Evolutionary conservation across 2,329 filamentous ascomycete genomes (phyloP).

Genomic region (Penicillium sp.): DNA sequence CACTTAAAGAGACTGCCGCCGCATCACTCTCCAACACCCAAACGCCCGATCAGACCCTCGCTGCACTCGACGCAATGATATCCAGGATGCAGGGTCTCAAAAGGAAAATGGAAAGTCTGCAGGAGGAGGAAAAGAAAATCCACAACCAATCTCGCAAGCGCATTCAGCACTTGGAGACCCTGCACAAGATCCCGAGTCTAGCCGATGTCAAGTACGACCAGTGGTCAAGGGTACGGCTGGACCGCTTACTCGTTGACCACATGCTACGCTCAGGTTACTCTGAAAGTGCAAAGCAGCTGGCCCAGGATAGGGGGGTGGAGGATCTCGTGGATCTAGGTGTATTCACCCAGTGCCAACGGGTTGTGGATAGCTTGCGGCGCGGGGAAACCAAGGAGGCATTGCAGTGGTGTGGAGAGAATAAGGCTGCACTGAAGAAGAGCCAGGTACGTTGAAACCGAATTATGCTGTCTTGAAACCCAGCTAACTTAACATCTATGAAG

Average conservation of each 20-base stretch:
- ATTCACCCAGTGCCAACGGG: constrained; percentile 76
- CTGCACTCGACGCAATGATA: constrained; percentile 80
- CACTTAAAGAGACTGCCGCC: constrained; percentile 55
- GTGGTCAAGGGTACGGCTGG: constrained; percentile 79
- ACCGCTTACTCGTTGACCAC: constrained; percentile 88
- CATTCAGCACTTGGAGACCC: constrained; percentile 73
- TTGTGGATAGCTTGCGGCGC: constrained; percentile 68
- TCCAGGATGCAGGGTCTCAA: constrained; percentile 80
- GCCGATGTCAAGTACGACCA: constrained; percentile 91
- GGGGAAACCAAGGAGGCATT: constrained; percentile 76
- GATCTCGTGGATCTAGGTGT: constrained; percentile 85
- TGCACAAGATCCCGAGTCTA: constrained; percentile 75
- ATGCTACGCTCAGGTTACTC: constrained; percentile 79
- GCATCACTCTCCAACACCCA: constrained; percentile 63
- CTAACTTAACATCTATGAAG: constrained; percentile 37
- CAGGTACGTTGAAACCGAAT: constrained; percentile 54
- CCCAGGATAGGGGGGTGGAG: constrained; percentile 70
- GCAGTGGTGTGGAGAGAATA: constrained; percentile 89
- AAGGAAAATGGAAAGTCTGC: constrained; percentile 74
- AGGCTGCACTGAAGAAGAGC: constrained; percentile 85
- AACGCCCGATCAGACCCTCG: constrained; percentile 68
- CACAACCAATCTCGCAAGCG: constrained; percentile 74
- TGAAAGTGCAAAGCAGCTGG: constrained; percentile 71
- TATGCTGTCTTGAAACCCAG: neutral
- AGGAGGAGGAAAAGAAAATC: constrained; percentile 75